These are phyloP conservation scores for Hanseniaspora jakobsenii DNA, from an alignment of 805 yeast genomes.

Conservation along the genomic window DNA sequence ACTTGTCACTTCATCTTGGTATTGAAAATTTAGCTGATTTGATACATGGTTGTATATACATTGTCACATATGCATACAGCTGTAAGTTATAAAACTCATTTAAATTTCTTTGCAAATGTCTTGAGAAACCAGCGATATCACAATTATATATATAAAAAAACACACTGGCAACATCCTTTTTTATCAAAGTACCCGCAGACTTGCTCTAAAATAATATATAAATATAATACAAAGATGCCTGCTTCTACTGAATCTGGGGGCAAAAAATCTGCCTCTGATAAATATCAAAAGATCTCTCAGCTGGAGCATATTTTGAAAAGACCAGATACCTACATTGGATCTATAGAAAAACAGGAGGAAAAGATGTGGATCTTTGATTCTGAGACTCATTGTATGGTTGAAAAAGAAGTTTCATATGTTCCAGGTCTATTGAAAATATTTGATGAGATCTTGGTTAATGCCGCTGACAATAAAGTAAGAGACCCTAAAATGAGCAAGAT, in stretches of 20 bases:
- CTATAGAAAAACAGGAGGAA: constrained; percentile 68
- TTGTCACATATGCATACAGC: no score
- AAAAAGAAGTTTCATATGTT: constrained; percentile 59
- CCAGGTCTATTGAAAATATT: constrained; percentile 95
- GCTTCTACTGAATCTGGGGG: neutral
- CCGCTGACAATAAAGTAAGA: constrained; percentile 95
- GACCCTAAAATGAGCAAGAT: constrained; percentile 82
- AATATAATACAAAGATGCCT: neutral
- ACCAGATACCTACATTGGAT: constrained; percentile 96
- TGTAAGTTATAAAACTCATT: no score
- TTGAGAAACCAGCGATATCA: no score
- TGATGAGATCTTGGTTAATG: constrained; percentile 93
- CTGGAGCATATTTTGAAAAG: constrained; percentile 91
- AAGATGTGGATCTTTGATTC: constrained; percentile 80
- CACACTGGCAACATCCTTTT: no score
- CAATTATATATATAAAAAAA: no score
- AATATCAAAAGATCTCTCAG: constrained; percentile 88
- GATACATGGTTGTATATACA: no score
- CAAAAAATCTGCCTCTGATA: constrained; percentile 43
- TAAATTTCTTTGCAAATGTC: no score
- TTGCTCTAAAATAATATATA: no score
- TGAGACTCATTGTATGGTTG: constrained; percentile 47
- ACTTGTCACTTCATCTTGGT: no score
- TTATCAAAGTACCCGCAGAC: no score
- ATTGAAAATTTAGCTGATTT: no score